Evolutionary conservation across 2,329 filamentous ascomycete genomes (phyloP).

Genomic region (Hymenoscyphus repandus): DNA sequence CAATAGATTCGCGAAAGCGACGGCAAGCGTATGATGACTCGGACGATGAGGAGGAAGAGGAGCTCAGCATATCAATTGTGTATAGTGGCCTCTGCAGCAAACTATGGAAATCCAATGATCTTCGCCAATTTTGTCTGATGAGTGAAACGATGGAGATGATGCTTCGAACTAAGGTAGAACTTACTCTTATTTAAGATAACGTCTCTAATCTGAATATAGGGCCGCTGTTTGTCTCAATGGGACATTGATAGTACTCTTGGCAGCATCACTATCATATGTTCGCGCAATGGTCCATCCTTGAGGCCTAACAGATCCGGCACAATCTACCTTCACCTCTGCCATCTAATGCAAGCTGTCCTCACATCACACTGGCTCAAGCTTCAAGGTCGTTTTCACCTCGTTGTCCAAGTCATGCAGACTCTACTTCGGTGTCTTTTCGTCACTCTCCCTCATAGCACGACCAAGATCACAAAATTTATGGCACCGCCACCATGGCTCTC

Average conservation of each 20-base stretch:
- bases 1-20: conserved; percentile 17
- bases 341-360: conserved; percentile 51
- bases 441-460: conserved; percentile 30
- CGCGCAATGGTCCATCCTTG: conserved; percentile 23
- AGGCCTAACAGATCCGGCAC: conserved; percentile 15
- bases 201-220: conserved; percentile 14
- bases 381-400: conserved; percentile 56
- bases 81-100: conserved; percentile 24
- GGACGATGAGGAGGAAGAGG: conserved; percentile 7
- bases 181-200: background rate
- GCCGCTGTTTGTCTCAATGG: conserved; percentile 29
- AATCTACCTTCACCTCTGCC: conserved; percentile 37
- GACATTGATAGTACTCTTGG: conserved; percentile 31
- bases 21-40: conserved; percentile 9
- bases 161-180: conserved; percentile 28
- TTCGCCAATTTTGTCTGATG: conserved; percentile 28
- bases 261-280: conserved; percentile 30
- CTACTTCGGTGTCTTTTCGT: conserved; percentile 50
- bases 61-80: conserved; percentile 21
- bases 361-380: conserved; percentile 56
- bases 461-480: conserved; percentile 20
- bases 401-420: conserved; percentile 48
- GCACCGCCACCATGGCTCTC: conserved; percentile 34
- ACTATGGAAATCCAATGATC: conserved; percentile 18
- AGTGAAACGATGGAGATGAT: conserved; percentile 30